Conservation (phyloP, 106 monocot species). For the Apostasia shenzhenica region DNA sequence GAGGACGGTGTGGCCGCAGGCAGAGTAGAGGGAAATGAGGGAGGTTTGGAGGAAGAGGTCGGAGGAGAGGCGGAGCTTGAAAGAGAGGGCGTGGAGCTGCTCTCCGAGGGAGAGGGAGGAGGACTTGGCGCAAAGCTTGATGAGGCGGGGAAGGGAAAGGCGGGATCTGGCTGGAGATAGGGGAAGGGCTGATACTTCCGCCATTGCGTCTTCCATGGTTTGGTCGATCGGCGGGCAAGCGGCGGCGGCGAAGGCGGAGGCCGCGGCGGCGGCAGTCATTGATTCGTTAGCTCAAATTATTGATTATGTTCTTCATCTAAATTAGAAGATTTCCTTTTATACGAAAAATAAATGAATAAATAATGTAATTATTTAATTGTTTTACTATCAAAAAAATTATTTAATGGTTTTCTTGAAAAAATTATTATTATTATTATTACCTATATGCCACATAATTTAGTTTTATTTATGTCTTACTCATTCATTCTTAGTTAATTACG, state of each 20-base stretch:
- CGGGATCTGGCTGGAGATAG: neutral
- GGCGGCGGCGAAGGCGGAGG: neutral
- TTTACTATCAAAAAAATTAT: too few species aligned
- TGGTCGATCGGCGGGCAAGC: neutral
- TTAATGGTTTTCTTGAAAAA: too few species aligned
- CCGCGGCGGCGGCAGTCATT: neutral
- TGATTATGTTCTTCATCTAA: too few species aligned
- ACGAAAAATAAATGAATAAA: too few species aligned
- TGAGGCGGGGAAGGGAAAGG: slow-evolving; percentile 26
- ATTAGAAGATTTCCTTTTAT: too few species aligned
- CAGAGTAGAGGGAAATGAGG: slow-evolving; percentile 21
- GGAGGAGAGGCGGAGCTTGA: slow-evolving; percentile 24
- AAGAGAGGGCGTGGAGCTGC: slow-evolving; percentile 29
- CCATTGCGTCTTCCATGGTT: neutral
- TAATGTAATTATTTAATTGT: too few species aligned
- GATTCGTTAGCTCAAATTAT: too few species aligned
- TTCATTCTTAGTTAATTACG: too few species aligned
- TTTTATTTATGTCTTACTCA: too few species aligned
- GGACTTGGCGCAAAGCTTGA: slow-evolving; percentile 23
- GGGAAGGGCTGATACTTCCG: neutral
- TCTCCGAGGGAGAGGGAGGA: slow-evolving; percentile 12
- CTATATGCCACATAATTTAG: too few species aligned
- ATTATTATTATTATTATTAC: too few species aligned
- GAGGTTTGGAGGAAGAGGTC: slow-evolving; percentile 30
- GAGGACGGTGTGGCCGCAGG: neutral